phyloP scores from a whole-genome alignment of 345 rosid genomes.

The Eucalyptus sp. region DNA sequence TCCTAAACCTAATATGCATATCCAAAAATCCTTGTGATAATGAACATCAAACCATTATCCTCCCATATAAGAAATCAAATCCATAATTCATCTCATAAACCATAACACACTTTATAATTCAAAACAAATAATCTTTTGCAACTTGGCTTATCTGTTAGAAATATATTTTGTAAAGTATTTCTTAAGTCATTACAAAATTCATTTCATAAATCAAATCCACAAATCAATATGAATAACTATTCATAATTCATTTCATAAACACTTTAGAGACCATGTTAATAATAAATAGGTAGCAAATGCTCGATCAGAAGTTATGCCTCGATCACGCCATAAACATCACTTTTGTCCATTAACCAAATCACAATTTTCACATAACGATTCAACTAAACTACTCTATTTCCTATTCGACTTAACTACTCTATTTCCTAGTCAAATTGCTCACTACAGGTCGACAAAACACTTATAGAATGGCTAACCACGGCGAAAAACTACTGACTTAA shows the following conservation, averaged over 20 bases:
- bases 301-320: background rate
- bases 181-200: no score
- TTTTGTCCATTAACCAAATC: background rate
- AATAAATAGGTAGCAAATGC: background rate
- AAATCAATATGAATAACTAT: no score
- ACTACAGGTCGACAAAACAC: background rate
- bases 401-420: no score
- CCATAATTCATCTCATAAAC: background rate
- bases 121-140: background rate
- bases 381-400: background rate
- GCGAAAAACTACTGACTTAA: background rate
- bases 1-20: background rate
- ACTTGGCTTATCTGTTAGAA: background rate
- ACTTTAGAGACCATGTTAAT: background rate
- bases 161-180: no score
- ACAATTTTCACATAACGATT: background rate
- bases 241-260: no score
- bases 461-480: background rate
- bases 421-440: background rate
- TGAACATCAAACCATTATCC: background rate
- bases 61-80: background rate
- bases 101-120: background rate
- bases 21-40: background rate
- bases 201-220: no score
- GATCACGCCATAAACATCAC: background rate